Evolutionary conservation across 257 asterid species (phyloP), one percentile per base, ranked within the genome.

Genomic region (Scutellaria baicalensis): DNA sequence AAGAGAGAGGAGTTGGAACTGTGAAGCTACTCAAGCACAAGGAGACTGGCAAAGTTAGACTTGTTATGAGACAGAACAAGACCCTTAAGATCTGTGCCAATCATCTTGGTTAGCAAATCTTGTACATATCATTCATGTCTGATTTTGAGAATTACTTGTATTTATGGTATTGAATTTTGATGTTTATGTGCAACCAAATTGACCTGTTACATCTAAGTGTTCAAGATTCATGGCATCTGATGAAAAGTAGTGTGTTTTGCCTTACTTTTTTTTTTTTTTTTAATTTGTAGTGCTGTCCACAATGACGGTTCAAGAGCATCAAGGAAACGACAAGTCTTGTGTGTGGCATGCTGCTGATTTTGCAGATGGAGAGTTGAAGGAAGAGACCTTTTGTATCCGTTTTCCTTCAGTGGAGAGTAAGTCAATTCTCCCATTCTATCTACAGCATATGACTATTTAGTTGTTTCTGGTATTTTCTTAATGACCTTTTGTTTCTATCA

Each of bases 61-160:
- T 92, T 72, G 93, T 92, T 59, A 88, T 92, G 98, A 86, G 96
- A 78, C 96, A 92, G 85, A 83, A 81, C 75, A 92, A 89, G 88
- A 92, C 96, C 13, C 95, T 92, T 12, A 92, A 92, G 83, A 92
- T 88, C 78, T 89, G 96, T 13, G 98, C 96, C 60, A 92, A 92
- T 68, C 96, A 92, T 83, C 84, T 86, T 42, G 96, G 98, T 92
- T 44, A 71, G 86, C 17, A 51, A 42, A 27, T 35, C 50, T 6
- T 59, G 2, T 72, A 8, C 64, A n/a, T 36, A 6, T 23, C 38
- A 4, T 66, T 1, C 49, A 6, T 33, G n/a, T 11, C n/a, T n/a
- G n/a, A 31, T 12, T 31, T 13, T 36, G 9, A n/a, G 5, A 17
- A 18, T 35, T 52, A 12, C 11, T 60, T 14, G 39, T 27, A 17